Conservation (phyloP, 192 early-diverging fungal species). For the Gamsiella multidivaricata region DNA sequence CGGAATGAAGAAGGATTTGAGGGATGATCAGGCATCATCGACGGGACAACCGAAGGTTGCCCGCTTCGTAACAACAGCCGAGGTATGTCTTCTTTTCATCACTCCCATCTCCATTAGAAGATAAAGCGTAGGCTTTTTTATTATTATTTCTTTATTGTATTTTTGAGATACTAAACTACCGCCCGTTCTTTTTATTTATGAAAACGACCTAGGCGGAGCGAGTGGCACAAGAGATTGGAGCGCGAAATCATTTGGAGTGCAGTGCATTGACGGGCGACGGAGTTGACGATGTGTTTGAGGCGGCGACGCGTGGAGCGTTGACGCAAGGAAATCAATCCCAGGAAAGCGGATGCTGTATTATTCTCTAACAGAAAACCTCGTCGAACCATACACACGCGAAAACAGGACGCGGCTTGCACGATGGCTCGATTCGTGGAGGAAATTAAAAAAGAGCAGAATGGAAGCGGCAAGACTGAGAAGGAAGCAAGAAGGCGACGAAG, state of each 20-base stretch:
- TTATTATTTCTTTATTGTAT: background rate
- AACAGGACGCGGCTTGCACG: background rate
- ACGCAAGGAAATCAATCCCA: constrained; percentile 50
- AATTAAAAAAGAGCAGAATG: background rate
- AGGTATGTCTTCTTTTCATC: too few species aligned
- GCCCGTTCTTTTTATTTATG: background rate
- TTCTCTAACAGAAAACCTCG: constrained; percentile 12
- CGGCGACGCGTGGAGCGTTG: constrained; percentile 57
- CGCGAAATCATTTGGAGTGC: constrained; percentile 86
- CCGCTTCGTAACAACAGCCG: constrained; percentile 75
- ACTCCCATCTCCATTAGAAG: too few species aligned
- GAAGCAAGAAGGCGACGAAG: background rate
- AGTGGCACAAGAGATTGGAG: constrained; percentile 77
- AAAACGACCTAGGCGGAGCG: constrained; percentile 73
- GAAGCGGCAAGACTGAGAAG: background rate
- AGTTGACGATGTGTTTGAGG: constrained; percentile 69
- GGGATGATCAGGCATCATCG: constrained; percentile 78
- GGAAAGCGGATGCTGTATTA: constrained; percentile 49
- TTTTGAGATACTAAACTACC: constrained; percentile 5
- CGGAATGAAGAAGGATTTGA: constrained; percentile 90
- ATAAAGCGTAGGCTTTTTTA: background rate
- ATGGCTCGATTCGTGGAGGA: too few species aligned
- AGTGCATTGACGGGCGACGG: constrained; percentile 80
- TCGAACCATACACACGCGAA: background rate
- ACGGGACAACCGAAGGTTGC: constrained; percentile 72